Conservation (phyloP, 2,329 filamentous ascomycete species). For the Ceratocystis cacaofunesta region DNA sequence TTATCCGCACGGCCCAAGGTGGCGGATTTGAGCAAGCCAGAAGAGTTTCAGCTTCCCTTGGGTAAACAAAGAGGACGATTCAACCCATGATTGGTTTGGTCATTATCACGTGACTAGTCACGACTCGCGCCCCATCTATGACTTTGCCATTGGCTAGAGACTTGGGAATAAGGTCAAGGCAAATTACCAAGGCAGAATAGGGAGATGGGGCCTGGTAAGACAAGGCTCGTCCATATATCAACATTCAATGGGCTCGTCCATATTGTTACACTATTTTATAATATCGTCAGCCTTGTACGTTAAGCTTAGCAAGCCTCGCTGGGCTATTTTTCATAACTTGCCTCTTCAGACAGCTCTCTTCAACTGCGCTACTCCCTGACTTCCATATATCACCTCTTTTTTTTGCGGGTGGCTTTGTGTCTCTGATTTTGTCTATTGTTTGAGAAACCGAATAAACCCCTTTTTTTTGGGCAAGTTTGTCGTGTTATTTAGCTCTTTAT, state of each 20-base stretch:
- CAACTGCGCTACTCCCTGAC: neutral
- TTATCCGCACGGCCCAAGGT: constrained; percentile 9
- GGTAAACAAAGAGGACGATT: neutral
- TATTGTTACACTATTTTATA: neutral
- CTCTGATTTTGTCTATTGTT: neutral
- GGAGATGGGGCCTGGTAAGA: too few species aligned
- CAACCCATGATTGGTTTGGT: neutral
- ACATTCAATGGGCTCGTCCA: neutral
- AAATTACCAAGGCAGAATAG: neutral
- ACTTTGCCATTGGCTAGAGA: neutral
- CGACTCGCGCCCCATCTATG: neutral
- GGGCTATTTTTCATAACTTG: neutral
- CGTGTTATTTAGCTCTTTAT: constrained; percentile 1
- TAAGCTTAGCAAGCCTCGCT: neutral
- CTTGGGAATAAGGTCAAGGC: neutral
- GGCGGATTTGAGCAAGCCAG: neutral
- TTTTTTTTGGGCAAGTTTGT: neutral
- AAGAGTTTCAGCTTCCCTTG: neutral
- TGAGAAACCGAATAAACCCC: neutral
- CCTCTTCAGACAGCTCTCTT: neutral
- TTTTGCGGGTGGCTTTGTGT: neutral
- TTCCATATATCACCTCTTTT: neutral
- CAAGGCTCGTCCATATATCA: neutral
- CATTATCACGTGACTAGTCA: neutral
- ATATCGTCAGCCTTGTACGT: neutral